Evolutionary conservation across 305 asterid species (phyloP).

Genomic region (Stenogyne calaminthoides): DNA sequence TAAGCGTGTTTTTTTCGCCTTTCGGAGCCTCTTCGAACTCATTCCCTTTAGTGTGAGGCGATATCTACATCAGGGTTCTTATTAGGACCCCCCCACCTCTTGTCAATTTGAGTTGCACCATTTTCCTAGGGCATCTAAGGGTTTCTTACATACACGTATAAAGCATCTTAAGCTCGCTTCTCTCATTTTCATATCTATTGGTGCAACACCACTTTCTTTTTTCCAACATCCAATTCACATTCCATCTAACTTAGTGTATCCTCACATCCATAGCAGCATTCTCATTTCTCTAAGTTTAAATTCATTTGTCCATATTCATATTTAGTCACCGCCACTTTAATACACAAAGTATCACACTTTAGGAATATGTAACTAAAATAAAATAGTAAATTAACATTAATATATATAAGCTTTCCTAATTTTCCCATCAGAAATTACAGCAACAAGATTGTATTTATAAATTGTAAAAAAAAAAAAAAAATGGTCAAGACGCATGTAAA

Average conservation of each 20-base stretch:
- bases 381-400: slow-evolving; percentile 6
- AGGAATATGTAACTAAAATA: not conserved
- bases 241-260: not conserved
- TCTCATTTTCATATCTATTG: not conserved
- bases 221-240: not conserved
- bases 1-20: not conserved
- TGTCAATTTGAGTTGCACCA: not conserved
- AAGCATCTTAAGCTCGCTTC: not conserved
- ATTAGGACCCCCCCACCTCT: not conserved
- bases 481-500: not conserved
- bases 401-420: slow-evolving; percentile 5
- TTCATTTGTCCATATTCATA: not conserved
- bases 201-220: not conserved
- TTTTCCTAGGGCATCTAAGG: not conserved
- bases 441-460: not conserved
- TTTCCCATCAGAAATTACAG: not conserved
- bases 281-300: not conserved
- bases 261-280: not conserved
- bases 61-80: not conserved
- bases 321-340: not conserved
- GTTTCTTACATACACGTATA: not conserved
- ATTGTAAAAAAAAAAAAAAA: not conserved
- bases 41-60: not conserved
- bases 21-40: not conserved
- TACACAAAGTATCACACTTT: not conserved